phyloP scores from a whole-genome alignment of 148 eudicot genomes.

The Simmondsia chinensis region DNA sequence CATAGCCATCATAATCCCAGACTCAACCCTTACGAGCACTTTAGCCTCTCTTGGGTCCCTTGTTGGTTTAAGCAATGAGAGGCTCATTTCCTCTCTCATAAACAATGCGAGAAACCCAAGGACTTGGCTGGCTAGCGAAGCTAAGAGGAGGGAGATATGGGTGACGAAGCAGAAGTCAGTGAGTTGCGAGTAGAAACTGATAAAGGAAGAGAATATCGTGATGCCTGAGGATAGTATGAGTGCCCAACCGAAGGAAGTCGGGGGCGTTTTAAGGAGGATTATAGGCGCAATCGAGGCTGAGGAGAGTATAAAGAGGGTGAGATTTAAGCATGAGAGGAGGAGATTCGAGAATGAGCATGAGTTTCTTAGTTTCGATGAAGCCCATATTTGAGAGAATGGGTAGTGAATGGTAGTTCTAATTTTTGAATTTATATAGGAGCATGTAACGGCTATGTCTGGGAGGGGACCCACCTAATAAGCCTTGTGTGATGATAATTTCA shows the following conservation, averaged over 20 bases:
- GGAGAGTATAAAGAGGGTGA: slow-evolving; percentile 48
- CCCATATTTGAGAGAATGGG: slow-evolving; percentile 17
- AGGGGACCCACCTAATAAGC: slow-evolving; percentile 6
- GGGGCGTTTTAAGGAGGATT: slow-evolving; percentile 46
- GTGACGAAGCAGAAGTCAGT: slow-evolving; percentile 50
- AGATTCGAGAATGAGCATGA: slow-evolving; percentile 52
- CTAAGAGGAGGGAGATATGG: slow-evolving; percentile 44
- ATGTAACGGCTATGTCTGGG: slow-evolving; percentile 21
- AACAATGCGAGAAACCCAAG: slow-evolving; percentile 41
- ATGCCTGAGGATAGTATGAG: slow-evolving; percentile 36
- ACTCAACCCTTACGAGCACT: slow-evolving; percentile 55
- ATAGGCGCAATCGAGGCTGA: slow-evolving; percentile 49
- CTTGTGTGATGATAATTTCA: slow-evolving; percentile 5
- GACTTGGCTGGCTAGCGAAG: slow-evolving; percentile 34
- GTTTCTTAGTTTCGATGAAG: slow-evolving; percentile 39
- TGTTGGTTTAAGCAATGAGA: slow-evolving; percentile 34
- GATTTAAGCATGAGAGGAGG: slow-evolving; percentile 39
- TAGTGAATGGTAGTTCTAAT: not conserved
- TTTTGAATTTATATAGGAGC: slow-evolving; percentile 9
- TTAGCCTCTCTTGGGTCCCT: slow-evolving; percentile 59
- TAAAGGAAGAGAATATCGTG: slow-evolving; percentile 47
- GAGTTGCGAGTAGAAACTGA: slow-evolving; percentile 54
- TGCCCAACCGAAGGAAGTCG: slow-evolving; percentile 50
- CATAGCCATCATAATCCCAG: slow-evolving; percentile 64
- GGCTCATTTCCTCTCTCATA: slow-evolving; percentile 43